Base-by-base conservation (phyloP, 768 basidiomycete genomes). In the Tricholoma flavovirens region DNA sequence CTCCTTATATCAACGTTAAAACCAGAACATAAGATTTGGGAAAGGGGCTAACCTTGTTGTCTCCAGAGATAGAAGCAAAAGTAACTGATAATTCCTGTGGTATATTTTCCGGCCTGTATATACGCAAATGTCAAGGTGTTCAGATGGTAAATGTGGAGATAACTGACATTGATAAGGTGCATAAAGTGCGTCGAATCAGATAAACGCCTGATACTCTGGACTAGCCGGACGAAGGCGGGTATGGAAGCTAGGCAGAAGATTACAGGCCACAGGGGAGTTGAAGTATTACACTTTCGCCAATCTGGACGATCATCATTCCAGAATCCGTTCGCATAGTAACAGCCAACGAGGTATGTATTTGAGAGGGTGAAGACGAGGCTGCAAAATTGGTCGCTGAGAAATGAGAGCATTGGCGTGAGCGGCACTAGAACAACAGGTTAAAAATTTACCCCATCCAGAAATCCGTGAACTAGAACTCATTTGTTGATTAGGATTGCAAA, bases 171-270 rank as follows among this genome's bases (percentile, higher is more conserved):
- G 64, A 98, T 81, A 42, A 98, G 68, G 76, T 98, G 96, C 0
- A 87, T 88, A n/a, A 72, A 59, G 36, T 86, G 68, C 35, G 75
- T 74, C 1, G 93, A 91, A 65, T 98, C 97, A 48, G 70, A 72
- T 65, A 88, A 98, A 73, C 96, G 93, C 59, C 87, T 87, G 51
- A 97, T 60, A 66, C 89, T 91, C 71, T 99, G 97, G 9, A 89
- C 75, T 36, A 93, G 66, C 71, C 97, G 94, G 33, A 83, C 76
- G 1, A 88, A 52, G 19, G 90, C 78, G 0, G 97, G 95, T 0
- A 95, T 58, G 8, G 77, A 62, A 5, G 81, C 79, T 4, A 92
- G 72, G 4, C 81, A 56, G 59, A 83, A 86, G 1, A 83, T 77
- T 11, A 78, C 65, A 2, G 77, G 80, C 92, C 93, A 95, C n/a